Base-by-base conservation (phyloP, 768 basidiomycete species). In the Myochromella boudieri region DNA sequence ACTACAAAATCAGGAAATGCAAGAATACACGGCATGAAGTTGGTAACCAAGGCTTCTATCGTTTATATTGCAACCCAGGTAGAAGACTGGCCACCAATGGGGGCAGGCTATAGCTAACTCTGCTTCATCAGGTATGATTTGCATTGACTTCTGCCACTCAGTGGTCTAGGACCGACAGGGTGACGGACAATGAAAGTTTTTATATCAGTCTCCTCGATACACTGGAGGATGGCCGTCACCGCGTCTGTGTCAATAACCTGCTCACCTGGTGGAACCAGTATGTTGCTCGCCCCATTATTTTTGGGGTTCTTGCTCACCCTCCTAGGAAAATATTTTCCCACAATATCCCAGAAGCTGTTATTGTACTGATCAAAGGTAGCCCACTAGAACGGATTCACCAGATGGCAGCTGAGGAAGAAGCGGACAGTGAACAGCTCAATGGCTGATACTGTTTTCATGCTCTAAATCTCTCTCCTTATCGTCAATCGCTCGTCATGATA, bases 1-100 rank as follows among this genome's bases (percentile, higher is more conserved):
- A 29, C 54, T 7, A 37, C 46, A 5, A 40, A 46, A 15, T 37
- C 46, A 10, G 43, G 50, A 12, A 47, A 52, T 22, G n/a, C n/a
- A n/a, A n/a, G n/a, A n/a, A n/a, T n/a, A n/a, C n/a, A n/a, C n/a
- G n/a, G n/a, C n/a, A n/a, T 55, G 54, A 55, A 17, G 8, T 21
- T 27, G 8, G 54, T 52, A 2, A 55, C 54, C 6, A 31, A 27
- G n/a, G n/a, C n/a, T n/a, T n/a, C n/a, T n/a, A n/a, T n/a, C n/a
- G n/a, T n/a, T n/a, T n/a, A n/a, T n/a, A n/a, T n/a, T n/a, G n/a
- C n/a, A n/a, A n/a, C n/a, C n/a, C n/a, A n/a, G n/a, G n/a, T n/a
- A n/a, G n/a, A n/a, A n/a, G n/a, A n/a, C n/a, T n/a, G n/a, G n/a
- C n/a, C n/a, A n/a, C n/a, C n/a, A n/a, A n/a, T n/a, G n/a, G n/a